These are phyloP conservation scores for Cryptosporidium xiaoi DNA, from an alignment of 169 alveolate genomes.

Conservation along the genomic window DNA sequence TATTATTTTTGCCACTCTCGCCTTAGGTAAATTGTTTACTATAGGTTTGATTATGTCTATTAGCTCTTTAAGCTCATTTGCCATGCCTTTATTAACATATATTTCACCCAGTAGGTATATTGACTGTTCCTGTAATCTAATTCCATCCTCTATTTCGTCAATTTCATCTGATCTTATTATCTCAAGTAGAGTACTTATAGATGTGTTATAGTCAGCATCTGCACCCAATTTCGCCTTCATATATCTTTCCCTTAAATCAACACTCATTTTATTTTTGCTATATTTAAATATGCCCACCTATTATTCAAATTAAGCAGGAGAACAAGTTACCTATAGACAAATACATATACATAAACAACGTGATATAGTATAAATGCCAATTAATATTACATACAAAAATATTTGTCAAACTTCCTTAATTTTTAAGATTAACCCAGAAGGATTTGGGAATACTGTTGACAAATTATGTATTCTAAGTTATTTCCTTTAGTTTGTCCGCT, in stretches of 20 bases:
- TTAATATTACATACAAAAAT: too few relatives aligned
- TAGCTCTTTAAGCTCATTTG: slow-evolving; percentile 47
- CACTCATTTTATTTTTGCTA: slow-evolving; percentile 8
- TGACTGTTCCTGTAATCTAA: slow-evolving; percentile 68
- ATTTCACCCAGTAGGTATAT: slow-evolving; percentile 66
- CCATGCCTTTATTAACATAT: slow-evolving; percentile 49
- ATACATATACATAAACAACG: too few relatives aligned
- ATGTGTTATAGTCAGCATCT: slow-evolving; percentile 36
- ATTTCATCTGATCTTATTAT: slow-evolving; percentile 10
- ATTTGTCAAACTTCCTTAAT: too few relatives aligned
- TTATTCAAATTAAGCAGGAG: too few relatives aligned
- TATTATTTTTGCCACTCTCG: slow-evolving; percentile 82
- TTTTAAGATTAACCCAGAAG: too few relatives aligned
- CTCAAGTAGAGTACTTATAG: slow-evolving; percentile 22
- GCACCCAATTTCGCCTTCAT: slow-evolving; percentile 46
- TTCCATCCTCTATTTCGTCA: slow-evolving; percentile 66
- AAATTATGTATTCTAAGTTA: too few relatives aligned
- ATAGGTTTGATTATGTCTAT: slow-evolving; percentile 76
- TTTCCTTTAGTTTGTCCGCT: too few relatives aligned
- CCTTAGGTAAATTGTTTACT: slow-evolving; percentile 81
- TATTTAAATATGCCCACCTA: too few relatives aligned
- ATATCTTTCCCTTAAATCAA: slow-evolving; percentile 3
- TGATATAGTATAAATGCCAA: too few relatives aligned
- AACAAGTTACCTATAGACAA: too few relatives aligned
- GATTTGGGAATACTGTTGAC: too few relatives aligned